These are phyloP conservation scores for Tephrocybe sp. DNA, from an alignment of 768 basidiomycete genomes.

Conservation along the genomic window DNA sequence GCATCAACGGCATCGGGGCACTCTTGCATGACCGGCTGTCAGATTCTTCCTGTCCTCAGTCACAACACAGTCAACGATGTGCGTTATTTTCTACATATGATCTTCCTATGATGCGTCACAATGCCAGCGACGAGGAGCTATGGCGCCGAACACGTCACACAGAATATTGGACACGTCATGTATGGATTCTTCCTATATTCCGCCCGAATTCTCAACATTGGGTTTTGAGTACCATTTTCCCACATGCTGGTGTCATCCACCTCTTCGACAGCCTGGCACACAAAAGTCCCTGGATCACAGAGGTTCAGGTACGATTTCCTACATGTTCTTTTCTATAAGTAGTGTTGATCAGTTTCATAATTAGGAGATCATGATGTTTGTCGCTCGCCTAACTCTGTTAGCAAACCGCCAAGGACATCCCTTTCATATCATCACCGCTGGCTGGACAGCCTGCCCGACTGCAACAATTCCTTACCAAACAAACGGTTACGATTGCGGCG, in stretches of 20 bases:
- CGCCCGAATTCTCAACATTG: slow-evolving; percentile 24
- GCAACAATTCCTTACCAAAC: not conserved
- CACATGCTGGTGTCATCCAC: slow-evolving; percentile 14
- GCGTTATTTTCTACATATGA: slow-evolving; percentile 1
- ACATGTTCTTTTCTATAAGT: not conserved
- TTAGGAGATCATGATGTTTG: not conserved
- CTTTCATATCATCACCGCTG: not conserved
- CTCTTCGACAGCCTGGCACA: slow-evolving; percentile 33
- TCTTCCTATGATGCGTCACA: slow-evolving; percentile 13
- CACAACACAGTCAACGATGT: not conserved
- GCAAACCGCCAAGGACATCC: not conserved
- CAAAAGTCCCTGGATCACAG: slow-evolving; percentile 4
- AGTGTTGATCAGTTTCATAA: not conserved
- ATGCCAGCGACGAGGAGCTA: slow-evolving; percentile 13
- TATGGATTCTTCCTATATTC: slow-evolving; percentile 39
- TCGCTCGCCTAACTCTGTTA: not conserved
- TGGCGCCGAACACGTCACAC: slow-evolving; percentile 19
- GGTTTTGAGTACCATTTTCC: slow-evolving; percentile 27
- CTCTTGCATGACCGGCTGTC: slow-evolving; percentile 12
- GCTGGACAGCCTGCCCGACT: not conserved
- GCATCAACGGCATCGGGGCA: slow-evolving; percentile 22
- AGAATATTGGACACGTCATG: slow-evolving; percentile 28
- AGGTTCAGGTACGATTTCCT: not conserved
- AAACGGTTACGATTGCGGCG: not conserved
- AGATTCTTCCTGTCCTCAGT: not conserved